Base-by-base conservation (phyloP, 2,329 filamentous ascomycete genomes). In the Trichoderma citrinoviride region DNA sequence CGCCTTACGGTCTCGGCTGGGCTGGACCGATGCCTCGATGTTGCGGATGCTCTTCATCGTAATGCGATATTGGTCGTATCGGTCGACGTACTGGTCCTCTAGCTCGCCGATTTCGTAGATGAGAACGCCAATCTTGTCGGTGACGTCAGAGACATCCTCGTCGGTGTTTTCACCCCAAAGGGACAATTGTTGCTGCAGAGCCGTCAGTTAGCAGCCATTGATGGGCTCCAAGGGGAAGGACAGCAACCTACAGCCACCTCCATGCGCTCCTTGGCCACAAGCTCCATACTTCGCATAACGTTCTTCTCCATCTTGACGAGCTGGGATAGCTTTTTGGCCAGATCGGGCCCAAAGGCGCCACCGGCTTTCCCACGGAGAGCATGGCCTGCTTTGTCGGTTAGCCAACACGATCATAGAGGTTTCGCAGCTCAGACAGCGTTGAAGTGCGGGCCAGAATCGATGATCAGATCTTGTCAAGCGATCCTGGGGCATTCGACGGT, bases 251-350 rank as follows among this genome's bases (percentile, higher is more conserved):
- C 93, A 75, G 95, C 95, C 70, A 97, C 94, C 74, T 98, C 95
- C 93, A 98, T 98, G 73, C 95, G 89, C 84, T 99, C 95, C 74
- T 93, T 90, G 52, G 93, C 93, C 61, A 98, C 95, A 56, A 92
- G 85, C 77, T 99, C 95, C 85, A 98, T 89, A 77, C 93, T 97
- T 78, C 95, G 92, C 95, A 99, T 99, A 65, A 97, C 92, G 77
- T 99, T 98, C 88, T 99, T 99, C 83, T 99, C 95, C 95, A 99
- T 99, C 87, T 99, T 99, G 69, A 99, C 95, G 61, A 99, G 87
- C 82, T 96, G 92, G 46, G 93, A 92, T 68, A 99, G 89, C 86
- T 99, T 99, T 86, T 97, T 97, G 66, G 95, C 90, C 66, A 99
- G 88, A 74, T 99, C 95, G 65, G 93, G 86, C 68, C 87, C 86